Evolutionary conservation across 306 rosid species (phyloP), one percentile per base, ranked within the genome.

Genomic region (Begonia fuchsioides): DNA sequence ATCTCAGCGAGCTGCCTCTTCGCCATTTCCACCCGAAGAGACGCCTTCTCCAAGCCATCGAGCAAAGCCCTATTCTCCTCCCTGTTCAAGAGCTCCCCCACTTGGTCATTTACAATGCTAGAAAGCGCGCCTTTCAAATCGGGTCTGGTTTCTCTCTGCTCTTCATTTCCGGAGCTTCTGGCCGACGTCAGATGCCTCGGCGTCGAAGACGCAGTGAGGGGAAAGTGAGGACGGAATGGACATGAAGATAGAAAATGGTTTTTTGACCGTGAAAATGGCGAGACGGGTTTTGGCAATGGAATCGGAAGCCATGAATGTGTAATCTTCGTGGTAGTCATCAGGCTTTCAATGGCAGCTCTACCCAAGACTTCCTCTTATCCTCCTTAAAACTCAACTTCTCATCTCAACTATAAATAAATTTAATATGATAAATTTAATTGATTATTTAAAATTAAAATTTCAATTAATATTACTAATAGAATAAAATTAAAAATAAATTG

Each of bases 11-110:
- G 79, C 50, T 74, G 77, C 54, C 55, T 62, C 68, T 57, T 71
- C 13, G 93, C 81, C 51, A 44, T 69, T 62, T 81, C 88, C 39
- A 86, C 93, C 56, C 86, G 78, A 64, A 52, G 65, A 1, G 93
- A 69, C 8, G 95, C 95, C 70, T 67, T 61, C 66, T 78, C 83
- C 67, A 86, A 61, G 13, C 93, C 95, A 61, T 73, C 83, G 39
- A 86, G 72, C 71, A 86, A 66, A 53, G 9, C 60, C 62, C 43
- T 73, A 74, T 86, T 86, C 79, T 78, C 95, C 38, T 81, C 68
- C 49, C 40, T 76, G 32, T 69, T 71, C 65, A 81, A 41, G 12
- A 81, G 73, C 63, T 78, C 85, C 55, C 68, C 68, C 15, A 78
- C 83, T 43, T 61, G 81, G 50, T 73, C 68, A 6, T 69, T 76